These are phyloP conservation scores for Teratosphaeria destructans DNA, from an alignment of 2,329 filamentous ascomycete species.

Conservation along the genomic window DNA sequence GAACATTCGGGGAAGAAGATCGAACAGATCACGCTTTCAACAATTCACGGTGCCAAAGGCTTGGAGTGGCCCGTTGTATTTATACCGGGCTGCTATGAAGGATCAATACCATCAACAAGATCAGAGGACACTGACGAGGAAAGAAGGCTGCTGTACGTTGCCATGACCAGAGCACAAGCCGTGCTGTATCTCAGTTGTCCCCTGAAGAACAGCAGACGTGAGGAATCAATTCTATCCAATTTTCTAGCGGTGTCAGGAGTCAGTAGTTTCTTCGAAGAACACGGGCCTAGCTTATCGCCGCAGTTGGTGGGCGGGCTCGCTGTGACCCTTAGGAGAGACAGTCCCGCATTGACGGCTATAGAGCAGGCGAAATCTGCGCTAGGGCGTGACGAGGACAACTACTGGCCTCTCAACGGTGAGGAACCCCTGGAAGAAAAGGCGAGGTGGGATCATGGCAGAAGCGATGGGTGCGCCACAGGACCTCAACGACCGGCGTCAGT, in stretches of 20 bases:
- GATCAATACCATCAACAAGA: conserved; percentile 79
- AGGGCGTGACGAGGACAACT: conserved; percentile 54
- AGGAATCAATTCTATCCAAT: conserved; percentile 56
- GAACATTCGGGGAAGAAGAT: conserved; percentile 46
- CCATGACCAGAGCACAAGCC: conserved; percentile 86
- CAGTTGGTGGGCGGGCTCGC: conserved; percentile 55
- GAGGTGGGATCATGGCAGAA: conserved; percentile 28
- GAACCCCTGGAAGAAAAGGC: conserved; percentile 25
- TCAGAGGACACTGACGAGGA: conserved; percentile 83
- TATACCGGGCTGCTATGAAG: conserved; percentile 78
- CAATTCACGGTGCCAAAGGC: conserved; percentile 91
- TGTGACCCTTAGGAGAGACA: conserved; percentile 55
- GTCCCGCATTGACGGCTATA: conserved; percentile 48
- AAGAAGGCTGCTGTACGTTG: conserved; percentile 79
- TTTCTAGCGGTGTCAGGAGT: conserved; percentile 55
- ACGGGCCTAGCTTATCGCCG: conserved; percentile 60
- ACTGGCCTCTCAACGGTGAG: conserved; percentile 56
- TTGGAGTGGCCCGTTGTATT: conserved; percentile 96
- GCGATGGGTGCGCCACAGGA: conserved; percentile 7
- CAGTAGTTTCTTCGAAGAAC: conserved; percentile 43
- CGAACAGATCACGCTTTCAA: conserved; percentile 73
- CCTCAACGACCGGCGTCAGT: conserved; percentile 5
- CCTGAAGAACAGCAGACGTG: conserved; percentile 51
- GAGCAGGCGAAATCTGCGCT: conserved; percentile 38
- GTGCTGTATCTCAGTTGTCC: conserved; percentile 80